Percentiles rank a stretch among this genome's conserved stretches.
Conservation (phyloP, 139 green algal species). For the Chlorella vulgaris region DNA sequence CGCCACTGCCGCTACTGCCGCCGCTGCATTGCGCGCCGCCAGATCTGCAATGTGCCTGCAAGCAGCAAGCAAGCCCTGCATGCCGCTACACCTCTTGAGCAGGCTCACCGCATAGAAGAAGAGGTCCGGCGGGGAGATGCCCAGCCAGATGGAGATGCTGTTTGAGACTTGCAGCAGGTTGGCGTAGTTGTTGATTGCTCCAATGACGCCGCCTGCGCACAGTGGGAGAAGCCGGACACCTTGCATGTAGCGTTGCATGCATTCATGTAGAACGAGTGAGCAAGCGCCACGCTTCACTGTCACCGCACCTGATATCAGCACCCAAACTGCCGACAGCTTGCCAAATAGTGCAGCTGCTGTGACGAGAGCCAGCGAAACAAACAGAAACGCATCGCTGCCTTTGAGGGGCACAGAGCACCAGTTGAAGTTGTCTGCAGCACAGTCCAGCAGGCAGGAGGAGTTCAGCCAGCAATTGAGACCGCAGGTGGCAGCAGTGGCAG, state of each 20-base stretch:
- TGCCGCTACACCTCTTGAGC: background rate
- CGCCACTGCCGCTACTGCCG: no score
- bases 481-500: background rate
- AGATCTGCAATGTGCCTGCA: background rate
- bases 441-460: background rate
- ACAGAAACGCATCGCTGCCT: slow-evolving; percentile 54
- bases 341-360: slow-evolving; percentile 43
- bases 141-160: slow-evolving; percentile 79
- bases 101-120: slow-evolving; percentile 21
- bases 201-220: slow-evolving; percentile 60
- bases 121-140: slow-evolving; percentile 52
- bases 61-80: background rate
- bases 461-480: background rate
- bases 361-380: slow-evolving; percentile 50
- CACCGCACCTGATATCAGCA: slow-evolving; percentile 39
- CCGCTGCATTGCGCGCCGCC: background rate
- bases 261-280: background rate
- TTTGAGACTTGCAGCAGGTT: slow-evolving; percentile 79
- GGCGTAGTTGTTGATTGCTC: slow-evolving; percentile 56
- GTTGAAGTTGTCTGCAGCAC: slow-evolving; percentile 32
- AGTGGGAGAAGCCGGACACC: background rate
- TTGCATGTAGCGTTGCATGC: background rate
- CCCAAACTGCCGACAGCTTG: slow-evolving; percentile 54
- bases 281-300: background rate
- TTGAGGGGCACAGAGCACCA: slow-evolving; percentile 39